A percentile compares a stretch with the other conserved stretches of the same genome.
phyloP scores from a whole-genome alignment of 345 rosid genomes.

The Excoecaria agallocha region DNA sequence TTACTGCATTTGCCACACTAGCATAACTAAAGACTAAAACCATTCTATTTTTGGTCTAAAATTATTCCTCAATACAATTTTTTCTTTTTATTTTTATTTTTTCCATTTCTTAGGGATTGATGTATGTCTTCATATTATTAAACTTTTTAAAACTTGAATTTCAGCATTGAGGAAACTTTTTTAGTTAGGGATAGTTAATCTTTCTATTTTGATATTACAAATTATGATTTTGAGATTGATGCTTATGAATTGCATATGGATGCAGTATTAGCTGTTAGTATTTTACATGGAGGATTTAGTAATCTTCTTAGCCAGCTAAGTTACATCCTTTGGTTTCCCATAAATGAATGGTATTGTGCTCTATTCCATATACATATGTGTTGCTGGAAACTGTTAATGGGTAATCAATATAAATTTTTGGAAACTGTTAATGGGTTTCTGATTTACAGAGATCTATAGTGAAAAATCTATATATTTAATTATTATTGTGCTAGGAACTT shows the following conservation, averaged over 20 bases:
- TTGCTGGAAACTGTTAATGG: not conserved
- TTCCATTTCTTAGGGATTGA: too few relatives aligned
- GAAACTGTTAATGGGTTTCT: too few relatives aligned
- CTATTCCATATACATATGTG: too few relatives aligned
- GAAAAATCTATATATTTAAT: not conserved
- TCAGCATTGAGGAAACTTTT: too few relatives aligned
- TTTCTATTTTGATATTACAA: too few relatives aligned
- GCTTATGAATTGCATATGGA: not conserved
- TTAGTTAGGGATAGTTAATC: too few relatives aligned
- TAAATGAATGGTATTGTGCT: not conserved
- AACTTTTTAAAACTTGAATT: too few relatives aligned
- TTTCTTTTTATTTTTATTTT: too few relatives aligned
- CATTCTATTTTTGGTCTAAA: not conserved
- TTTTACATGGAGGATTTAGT: not conserved
- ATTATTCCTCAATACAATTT: too few relatives aligned
- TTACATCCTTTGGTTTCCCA: not conserved
- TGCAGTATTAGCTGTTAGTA: not conserved
- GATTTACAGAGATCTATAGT: too few relatives aligned
- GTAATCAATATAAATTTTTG: not conserved
- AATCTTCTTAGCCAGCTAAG: not conserved
- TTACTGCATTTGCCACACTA: not conserved
- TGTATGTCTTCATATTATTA: too few relatives aligned
- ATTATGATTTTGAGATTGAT: not conserved
- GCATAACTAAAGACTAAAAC: not conserved
- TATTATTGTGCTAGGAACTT: not conserved